Evolutionary conservation across 2,329 filamentous ascomycete species (phyloP).

Genomic region (Paramyrothecium sp.): DNA sequence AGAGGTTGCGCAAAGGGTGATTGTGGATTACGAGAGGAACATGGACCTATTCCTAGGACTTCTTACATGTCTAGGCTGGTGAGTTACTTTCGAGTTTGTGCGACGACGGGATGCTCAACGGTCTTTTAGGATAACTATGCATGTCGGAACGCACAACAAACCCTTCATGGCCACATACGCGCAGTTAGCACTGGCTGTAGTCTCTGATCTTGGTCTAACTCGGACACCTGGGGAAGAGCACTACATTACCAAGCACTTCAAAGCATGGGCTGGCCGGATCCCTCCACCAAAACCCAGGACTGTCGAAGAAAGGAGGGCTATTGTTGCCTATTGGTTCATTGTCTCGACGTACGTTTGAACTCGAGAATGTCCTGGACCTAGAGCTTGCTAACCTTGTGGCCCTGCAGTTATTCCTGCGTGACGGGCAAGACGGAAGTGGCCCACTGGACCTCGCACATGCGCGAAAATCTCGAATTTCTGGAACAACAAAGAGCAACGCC

Average conservation of each 20-base stretch:
- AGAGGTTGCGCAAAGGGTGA: conserved; percentile 42
- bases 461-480: conserved; percentile 51
- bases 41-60: conserved; percentile 53
- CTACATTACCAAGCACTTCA: conserved; percentile 33
- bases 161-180: conserved; percentile 43
- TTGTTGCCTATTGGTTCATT: conserved; percentile 44
- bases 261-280: conserved; percentile 26
- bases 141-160: conserved; percentile 31
- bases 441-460: conserved; percentile 58
- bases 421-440: conserved; percentile 49
- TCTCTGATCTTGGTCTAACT: conserved; percentile 46
- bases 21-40: conserved; percentile 46
- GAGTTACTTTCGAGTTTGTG: conserved; percentile 10
- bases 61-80: conserved; percentile 45
- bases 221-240: conserved; percentile 33
- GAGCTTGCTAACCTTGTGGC: neutral
- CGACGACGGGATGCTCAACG: neutral
- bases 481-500: conserved; percentile 42
- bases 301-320: conserved; percentile 47
- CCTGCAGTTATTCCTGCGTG: conserved; percentile 31
- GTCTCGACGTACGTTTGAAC: conserved; percentile 29
- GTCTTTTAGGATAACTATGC: conserved; percentile 34
- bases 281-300: conserved; percentile 33
- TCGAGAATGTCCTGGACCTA: too few species aligned
- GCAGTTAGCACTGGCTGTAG: conserved; percentile 40